Conservation (phyloP, 129 eudicot species). For the Chrysanthemum makinoi region DNA sequence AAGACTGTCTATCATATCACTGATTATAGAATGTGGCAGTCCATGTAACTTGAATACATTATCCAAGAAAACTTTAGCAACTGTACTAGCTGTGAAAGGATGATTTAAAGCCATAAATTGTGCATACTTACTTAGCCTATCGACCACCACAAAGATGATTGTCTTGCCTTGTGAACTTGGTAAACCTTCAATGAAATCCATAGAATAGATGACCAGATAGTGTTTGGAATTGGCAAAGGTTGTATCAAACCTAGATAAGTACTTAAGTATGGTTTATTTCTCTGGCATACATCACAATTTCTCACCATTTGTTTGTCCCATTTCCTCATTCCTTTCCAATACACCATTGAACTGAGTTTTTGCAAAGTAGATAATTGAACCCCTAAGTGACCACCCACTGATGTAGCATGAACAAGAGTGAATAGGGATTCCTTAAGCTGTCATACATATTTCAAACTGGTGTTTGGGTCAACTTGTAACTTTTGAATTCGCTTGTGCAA, state of each 20-base stretch:
- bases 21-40: not conserved
- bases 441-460: not conserved
- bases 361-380: no score
- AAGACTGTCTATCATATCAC: not conserved
- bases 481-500: no score
- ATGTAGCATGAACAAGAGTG: no score
- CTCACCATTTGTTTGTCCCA: not conserved
- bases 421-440: no score
- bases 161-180: not conserved
- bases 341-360: no score
- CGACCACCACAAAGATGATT: not conserved
- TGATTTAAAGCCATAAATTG: constrained; percentile 9
- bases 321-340: no score
- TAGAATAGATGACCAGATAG: not conserved
- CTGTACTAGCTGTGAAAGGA: not conserved
- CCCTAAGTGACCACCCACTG: no score
- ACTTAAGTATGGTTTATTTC: not conserved
- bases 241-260: not conserved
- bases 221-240: constrained; percentile 10
- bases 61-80: not conserved
- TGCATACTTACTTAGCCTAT: constrained; percentile 9
- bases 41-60: not conserved
- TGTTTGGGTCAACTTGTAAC: not conserved
- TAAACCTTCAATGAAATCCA: constrained; percentile 21
- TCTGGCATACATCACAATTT: constrained; percentile 1